phyloP scores from a whole-genome alignment of 2,329 filamentous ascomycete genomes.

The Setomelanomma holmii region DNA sequence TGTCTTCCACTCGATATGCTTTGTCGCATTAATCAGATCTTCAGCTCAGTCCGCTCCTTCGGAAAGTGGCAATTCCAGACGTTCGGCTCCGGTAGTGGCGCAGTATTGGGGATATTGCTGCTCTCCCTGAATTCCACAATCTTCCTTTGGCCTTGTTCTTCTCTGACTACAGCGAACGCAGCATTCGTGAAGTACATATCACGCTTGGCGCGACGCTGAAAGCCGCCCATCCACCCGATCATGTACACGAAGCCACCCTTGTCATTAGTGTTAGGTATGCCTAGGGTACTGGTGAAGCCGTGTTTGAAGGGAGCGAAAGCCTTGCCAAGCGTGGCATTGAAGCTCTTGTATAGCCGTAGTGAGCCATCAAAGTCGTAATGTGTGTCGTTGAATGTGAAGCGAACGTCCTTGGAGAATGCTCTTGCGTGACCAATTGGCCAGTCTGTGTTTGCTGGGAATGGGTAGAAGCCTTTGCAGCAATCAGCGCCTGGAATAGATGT shows the following conservation, averaged over 20 bases:
- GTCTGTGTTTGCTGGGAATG: conserved; percentile 38
- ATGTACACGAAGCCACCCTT: conserved; percentile 43
- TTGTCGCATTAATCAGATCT: not conserved
- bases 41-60: not conserved
- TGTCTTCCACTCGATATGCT: not conserved
- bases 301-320: conserved; percentile 39
- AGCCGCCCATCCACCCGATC: conserved; percentile 43
- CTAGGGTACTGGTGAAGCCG: conserved; percentile 36
- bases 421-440: conserved; percentile 33
- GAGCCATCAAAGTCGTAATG: conserved; percentile 41
- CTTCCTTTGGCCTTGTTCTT: conserved; percentile 31
- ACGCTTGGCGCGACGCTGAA: conserved; percentile 23
- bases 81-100: conserved; percentile 27
- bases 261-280: conserved; percentile 38
- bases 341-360: conserved; percentile 31
- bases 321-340: conserved; percentile 35
- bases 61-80: conserved; percentile 33
- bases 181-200: conserved; percentile 41
- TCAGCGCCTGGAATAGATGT: not conserved
- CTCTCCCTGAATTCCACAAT: conserved; percentile 43
- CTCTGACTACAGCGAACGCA: conserved; percentile 37
- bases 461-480: conserved; percentile 33
- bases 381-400: conserved; percentile 42
- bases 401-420: conserved; percentile 35
- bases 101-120: conserved; percentile 40